phyloP scores from a whole-genome alignment of 2,329 filamentous ascomycete species.

The Volutella citrinella region DNA sequence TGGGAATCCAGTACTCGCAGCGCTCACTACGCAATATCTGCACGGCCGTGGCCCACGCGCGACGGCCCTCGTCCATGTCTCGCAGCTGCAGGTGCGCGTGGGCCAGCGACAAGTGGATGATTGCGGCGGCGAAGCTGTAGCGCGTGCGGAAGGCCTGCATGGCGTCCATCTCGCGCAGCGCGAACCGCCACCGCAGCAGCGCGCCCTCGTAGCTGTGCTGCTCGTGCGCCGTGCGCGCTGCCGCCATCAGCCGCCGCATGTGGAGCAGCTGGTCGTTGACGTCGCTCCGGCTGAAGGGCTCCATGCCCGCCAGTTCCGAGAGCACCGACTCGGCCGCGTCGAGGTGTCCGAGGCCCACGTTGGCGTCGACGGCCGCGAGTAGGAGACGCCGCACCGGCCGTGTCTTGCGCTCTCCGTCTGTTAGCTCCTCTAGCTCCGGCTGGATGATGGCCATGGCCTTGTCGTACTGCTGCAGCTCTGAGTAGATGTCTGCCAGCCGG shows the following conservation, averaged over 20 bases:
- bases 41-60: constrained; percentile 23
- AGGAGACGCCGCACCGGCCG: constrained; percentile 22
- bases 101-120: constrained; percentile 26
- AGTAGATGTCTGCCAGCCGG: constrained; percentile 27
- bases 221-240: constrained; percentile 22
- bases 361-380: constrained; percentile 22
- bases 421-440: constrained; percentile 17
- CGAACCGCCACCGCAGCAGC: constrained; percentile 16
- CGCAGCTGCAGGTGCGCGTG: constrained; percentile 24
- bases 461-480: constrained; percentile 24
- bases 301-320: constrained; percentile 5
- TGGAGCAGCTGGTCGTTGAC: constrained; percentile 30
- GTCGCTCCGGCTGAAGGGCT: constrained; percentile 25
- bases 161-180: constrained; percentile 15
- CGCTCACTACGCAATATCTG: constrained; percentile 22
- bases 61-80: constrained; percentile 7
- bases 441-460: constrained; percentile 20
- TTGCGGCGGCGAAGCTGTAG: constrained; percentile 22
- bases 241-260: constrained; percentile 26
- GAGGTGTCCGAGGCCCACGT: constrained; percentile 18
- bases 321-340: constrained; percentile 14
- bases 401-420: constrained; percentile 11
- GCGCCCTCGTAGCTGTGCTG: constrained; percentile 12
- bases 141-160: constrained; percentile 20
- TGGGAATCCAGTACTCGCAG: constrained; percentile 31